Percentiles rank a stretch among this genome's conserved stretches.
Conservation (phyloP, 371 early-diverging fungal species). For the Mycotypha africana region DNA sequence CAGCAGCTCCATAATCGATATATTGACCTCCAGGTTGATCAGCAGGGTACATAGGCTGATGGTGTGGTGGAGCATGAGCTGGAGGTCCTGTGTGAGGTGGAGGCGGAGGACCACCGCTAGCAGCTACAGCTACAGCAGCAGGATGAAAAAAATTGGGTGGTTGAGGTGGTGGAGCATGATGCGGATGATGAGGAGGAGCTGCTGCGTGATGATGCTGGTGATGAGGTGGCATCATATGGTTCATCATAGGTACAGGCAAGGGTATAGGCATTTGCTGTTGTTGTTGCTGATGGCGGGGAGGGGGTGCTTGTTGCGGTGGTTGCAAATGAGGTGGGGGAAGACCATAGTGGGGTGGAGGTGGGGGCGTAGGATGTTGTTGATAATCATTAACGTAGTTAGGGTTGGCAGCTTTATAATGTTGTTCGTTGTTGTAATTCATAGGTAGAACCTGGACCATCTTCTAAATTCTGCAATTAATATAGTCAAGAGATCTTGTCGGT, state of each 20-base stretch:
- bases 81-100: slow-evolving; percentile 11
- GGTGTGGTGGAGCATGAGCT: slow-evolving; percentile 9
- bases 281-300: slow-evolving; percentile 5
- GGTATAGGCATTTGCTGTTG: slow-evolving; percentile 28
- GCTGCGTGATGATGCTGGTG: too few relatives aligned
- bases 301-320: not conserved
- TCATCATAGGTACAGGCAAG: slow-evolving; percentile 23
- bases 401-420: not conserved
- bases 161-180: too few relatives aligned
- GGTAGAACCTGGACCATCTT: not conserved
- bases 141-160: slow-evolving; percentile 17
- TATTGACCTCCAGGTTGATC: slow-evolving; percentile 14
- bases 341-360: not conserved
- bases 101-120: slow-evolving; percentile 7
- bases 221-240: slow-evolving; percentile 13
- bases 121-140: too few relatives aligned
- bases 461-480: too few relatives aligned
- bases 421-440: not conserved
- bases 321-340: not conserved
- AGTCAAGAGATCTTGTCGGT: too few relatives aligned
- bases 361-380: not conserved
- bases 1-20: slow-evolving; percentile 12
- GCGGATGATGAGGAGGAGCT: slow-evolving; percentile 6
- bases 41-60: slow-evolving; percentile 14
- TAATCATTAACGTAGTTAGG: too few relatives aligned